Evolutionary conservation across 1,139 yeast species (phyloP), one percentile per base, ranked within the genome.

Genomic region (Geotrichum cucujoidarum): DNA sequence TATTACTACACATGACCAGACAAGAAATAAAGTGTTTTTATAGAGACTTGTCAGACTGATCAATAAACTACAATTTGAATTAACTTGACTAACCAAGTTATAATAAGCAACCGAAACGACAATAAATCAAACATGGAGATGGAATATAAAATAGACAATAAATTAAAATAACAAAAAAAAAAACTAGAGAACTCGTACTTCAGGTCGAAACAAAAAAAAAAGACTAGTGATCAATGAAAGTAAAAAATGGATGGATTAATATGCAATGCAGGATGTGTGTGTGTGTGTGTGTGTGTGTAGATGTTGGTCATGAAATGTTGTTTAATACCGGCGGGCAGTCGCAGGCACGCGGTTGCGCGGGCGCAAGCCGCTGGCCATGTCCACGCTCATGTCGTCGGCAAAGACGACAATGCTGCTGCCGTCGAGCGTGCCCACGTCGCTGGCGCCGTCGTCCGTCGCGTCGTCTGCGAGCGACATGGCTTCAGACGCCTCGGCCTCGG

Each of bases 351-450:
- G n/a, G n/a, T n/a, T n/a, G n/a, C 39, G 17, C 14, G 35, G 35
- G 17, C 20, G 14, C 22, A 10, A 16, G 25, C 25, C 31, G 21
- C 8, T n/a, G 35, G 20, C 3, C 14, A 17, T 4, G 20, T 11
- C 10, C 36, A n/a, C n/a, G n/a, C n/a, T n/a, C n/a, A n/a, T n/a
- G 18, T 42, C 45, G 11, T 35, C 40, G 5, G 8, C 16, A 16
- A 42, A 14, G 3, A 30, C 18, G 3, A 30, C 18, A 10, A 42
- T 36, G 24, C 45, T 42, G 24, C 24, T 27, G 17, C 45, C 40
- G 34, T 36, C 40, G 13, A 42, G 29, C 8, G 45, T 42, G 31
- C 45, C 34, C 10, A 35, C 39, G 22, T 42, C 45, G 7, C 27
- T 17, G 8, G 40, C 18, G 22, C 34, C 45, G 7, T 20, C n/a